Conservation (phyloP, 2,329 filamentous ascomycete species). For the Bipolaris victoriae region DNA sequence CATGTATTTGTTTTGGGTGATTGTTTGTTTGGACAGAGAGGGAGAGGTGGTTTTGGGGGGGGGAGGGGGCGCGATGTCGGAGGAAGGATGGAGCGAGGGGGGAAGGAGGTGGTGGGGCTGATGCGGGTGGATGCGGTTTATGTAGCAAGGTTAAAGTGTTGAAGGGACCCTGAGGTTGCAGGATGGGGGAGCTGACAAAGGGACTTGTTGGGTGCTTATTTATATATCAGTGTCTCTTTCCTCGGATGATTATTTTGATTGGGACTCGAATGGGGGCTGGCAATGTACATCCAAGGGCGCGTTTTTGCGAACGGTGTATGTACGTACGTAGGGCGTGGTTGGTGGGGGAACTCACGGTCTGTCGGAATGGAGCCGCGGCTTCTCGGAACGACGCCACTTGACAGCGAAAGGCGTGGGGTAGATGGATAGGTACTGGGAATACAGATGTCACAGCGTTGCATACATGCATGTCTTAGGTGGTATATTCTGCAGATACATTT, state of each 20-base stretch:
- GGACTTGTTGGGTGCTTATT: neutral
- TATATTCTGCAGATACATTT: too few species aligned
- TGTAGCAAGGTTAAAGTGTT: too few species aligned
- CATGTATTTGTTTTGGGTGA: too few species aligned
- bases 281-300: slow-evolving; percentile 6
- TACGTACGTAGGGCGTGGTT: neutral
- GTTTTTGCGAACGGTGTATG: slow-evolving; percentile 6
- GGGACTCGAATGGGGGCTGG: neutral
- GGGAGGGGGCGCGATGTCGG: too few species aligned
- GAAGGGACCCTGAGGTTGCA: too few species aligned
- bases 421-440: neutral
- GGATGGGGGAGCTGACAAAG: neutral
- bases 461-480: too few species aligned
- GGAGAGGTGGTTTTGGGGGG: too few species aligned
- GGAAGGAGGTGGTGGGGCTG: too few species aligned
- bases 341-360: slow-evolving; percentile 6
- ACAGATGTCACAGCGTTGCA: neutral
- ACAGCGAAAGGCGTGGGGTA: too few species aligned
- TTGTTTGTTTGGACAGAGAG: too few species aligned
- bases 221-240: neutral
- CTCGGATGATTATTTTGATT: neutral
- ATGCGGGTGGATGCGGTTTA: too few species aligned
- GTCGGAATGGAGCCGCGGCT: slow-evolving; percentile 20
- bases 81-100: too few species aligned
- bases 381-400: neutral